Evolutionary conservation across 2,329 filamentous ascomycete species (phyloP).

Genomic region (Metarhizium robertsii): DNA sequence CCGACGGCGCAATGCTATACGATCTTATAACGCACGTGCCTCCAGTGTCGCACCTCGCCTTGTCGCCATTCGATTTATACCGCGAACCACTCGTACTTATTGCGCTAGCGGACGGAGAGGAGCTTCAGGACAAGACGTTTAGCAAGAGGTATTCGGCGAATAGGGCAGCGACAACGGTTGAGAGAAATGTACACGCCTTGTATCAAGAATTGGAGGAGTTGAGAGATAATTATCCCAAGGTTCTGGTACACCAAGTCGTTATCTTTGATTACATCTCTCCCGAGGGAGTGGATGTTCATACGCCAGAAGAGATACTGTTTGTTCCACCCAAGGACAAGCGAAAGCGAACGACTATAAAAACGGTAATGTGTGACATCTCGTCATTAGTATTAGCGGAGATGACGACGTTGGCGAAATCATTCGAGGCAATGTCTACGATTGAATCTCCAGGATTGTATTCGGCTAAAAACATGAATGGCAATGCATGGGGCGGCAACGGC

Average conservation of each 20-base stretch:
- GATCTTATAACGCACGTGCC: constrained; percentile 75
- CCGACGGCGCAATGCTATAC: constrained; percentile 77
- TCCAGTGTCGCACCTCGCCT: constrained; percentile 66
- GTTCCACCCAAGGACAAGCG: constrained; percentile 61
- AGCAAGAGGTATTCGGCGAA: constrained; percentile 45
- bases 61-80: constrained; percentile 85
- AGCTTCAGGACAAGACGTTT: constrained; percentile 48
- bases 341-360: constrained; percentile 71
- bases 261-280: constrained; percentile 63
- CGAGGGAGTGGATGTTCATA: constrained; percentile 37
- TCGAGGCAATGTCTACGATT: constrained; percentile 64
- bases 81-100: constrained; percentile 77
- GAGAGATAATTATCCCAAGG: constrained; percentile 64
- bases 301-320: constrained; percentile 53
- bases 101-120: constrained; percentile 72
- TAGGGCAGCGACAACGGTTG: constrained; percentile 36
- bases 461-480: constrained; percentile 29
- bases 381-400: constrained; percentile 66
- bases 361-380: constrained; percentile 70
- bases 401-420: constrained; percentile 61
- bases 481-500: constrained; percentile 25
- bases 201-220: constrained; percentile 62
- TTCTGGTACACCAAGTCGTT: constrained; percentile 67
- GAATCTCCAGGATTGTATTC: constrained; percentile 60
- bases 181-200: constrained; percentile 49